phyloP scores from a whole-genome alignment of 257 asterid species.

The Avicennia marina region DNA sequence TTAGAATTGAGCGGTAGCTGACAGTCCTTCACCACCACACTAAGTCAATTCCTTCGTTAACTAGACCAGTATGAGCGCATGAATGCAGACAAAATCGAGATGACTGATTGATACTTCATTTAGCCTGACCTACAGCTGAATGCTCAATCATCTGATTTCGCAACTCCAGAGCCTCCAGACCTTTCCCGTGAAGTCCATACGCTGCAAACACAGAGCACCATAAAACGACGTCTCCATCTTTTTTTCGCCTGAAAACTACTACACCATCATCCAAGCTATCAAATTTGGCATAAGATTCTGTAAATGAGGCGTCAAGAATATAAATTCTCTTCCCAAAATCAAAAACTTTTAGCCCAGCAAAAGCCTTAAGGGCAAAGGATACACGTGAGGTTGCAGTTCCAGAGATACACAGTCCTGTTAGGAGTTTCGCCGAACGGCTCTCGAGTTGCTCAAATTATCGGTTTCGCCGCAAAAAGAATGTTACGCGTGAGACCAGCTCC shows the following conservation, averaged over 20 bases:
- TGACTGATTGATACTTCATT: slow-evolving; percentile 52
- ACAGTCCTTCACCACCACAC: slow-evolving; percentile 50
- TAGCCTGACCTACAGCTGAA: slow-evolving; percentile 39
- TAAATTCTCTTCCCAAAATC: slow-evolving; percentile 51
- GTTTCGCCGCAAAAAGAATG: slow-evolving; percentile 27
- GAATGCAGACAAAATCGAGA: slow-evolving; percentile 66
- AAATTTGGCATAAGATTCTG: slow-evolving; percentile 72
- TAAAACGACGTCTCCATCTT: slow-evolving; percentile 46
- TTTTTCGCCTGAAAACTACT: slow-evolving; percentile 31
- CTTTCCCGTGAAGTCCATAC: slow-evolving; percentile 61
- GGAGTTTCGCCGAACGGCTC: slow-evolving; percentile 77
- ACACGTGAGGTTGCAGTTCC: slow-evolving; percentile 46
- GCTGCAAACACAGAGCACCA: slow-evolving; percentile 87
- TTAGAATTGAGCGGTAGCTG: slow-evolving; percentile 42
- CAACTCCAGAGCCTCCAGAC: slow-evolving; percentile 46
- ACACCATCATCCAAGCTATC: slow-evolving; percentile 56
- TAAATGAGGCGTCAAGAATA: slow-evolving; percentile 55
- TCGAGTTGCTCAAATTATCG: slow-evolving; percentile 24
- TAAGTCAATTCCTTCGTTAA: slow-evolving; percentile 56
- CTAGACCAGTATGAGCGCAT: slow-evolving; percentile 70
- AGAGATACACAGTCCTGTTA: slow-evolving; percentile 20
- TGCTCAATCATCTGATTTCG: slow-evolving; percentile 44
- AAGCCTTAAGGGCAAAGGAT: slow-evolving; percentile 52
- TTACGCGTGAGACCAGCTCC: slow-evolving; percentile 30
- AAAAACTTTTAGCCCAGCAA: slow-evolving; percentile 37